phyloP scores from a whole-genome alignment of 257 asterid genomes.

The Solanum rostratum region DNA sequence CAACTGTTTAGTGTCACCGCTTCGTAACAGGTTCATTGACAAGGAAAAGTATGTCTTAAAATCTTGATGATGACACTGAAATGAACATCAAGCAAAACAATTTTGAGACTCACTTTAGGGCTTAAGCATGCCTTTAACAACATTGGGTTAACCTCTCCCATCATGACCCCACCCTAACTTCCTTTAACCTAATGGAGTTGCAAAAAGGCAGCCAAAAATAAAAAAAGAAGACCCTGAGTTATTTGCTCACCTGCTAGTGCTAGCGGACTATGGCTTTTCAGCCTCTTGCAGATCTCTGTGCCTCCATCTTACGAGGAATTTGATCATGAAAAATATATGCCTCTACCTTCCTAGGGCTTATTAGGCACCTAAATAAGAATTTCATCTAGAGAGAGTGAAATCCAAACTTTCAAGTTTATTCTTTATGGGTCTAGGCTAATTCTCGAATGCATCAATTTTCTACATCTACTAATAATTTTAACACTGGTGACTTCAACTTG shows the following conservation, averaged over 20 bases:
- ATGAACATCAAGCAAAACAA: neutral
- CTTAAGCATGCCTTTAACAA: neutral
- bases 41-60: neutral
- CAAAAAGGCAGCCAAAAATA: neutral
- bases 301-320: neutral
- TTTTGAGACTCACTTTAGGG: neutral
- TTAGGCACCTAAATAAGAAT: neutral
- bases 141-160: neutral
- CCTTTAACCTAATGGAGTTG: neutral
- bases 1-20: neutral
- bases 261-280: neutral
- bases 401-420: neutral
- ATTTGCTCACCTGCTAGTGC: neutral
- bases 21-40: neutral
- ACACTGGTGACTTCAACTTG: neutral
- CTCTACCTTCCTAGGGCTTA: neutral
- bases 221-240: neutral
- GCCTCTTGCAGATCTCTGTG: neutral
- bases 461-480: neutral
- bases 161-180: neutral
- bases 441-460: neutral
- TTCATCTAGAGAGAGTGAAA: neutral
- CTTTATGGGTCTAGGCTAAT: neutral
- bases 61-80: neutral
- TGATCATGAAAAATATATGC: neutral